Base-by-base conservation (phyloP, 2,329 filamentous ascomycete genomes). In the Pyrenophora teres region DNA sequence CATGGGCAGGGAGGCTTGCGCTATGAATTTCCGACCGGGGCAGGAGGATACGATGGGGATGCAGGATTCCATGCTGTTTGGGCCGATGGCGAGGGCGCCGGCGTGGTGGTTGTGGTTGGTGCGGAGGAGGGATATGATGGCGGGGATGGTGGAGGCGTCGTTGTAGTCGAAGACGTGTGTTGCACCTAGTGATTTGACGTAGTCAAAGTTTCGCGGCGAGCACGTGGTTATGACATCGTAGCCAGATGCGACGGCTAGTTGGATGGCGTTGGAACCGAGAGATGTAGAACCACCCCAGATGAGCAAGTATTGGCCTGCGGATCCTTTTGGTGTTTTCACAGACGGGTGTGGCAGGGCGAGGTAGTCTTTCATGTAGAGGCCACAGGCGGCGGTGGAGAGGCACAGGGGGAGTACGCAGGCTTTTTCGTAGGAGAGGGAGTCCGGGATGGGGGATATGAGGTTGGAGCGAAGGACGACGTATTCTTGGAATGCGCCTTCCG, bases 401-500 rank as follows among this genome's bases (percentile, higher is more conserved):
- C 38, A 41, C 2, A 59, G 49, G 6, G 39, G 39, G 1, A 83
- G 64, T 2, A 80, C 81, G 1, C 75, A 72, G 1, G 79, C 81
- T 25, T 78, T 75, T 30, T 49, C 46, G 56, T 77, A 78, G 38
- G 68, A 74, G 50, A 83, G 40, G 33, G 61, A 61, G n/a, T 79
- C 74, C 3, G 81, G 81, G 9, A 83, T 74, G 21, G 73, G 74
- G 37, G 78, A 71, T 39, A 73, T 67, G 0, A 80, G 39, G 40
- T 78, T 76, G 2, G 74, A 79, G 57, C 80, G 81, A 5, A 72
- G 76, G 3, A 80, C 70, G 21, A 77, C 72, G 56, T 81, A 81
- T 52, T 82, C 75, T 8, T 77, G 80, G 63, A 84, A 84, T 43
- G 38, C 46, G 12, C 46, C 46, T 12, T 49, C 23, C 2, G 30